Percentiles rank a stretch among this genome's conserved stretches.
phyloP scores from a whole-genome alignment of 192 early-diverging fungal genomes.

The Jimgerdemannia flammicorona region DNA sequence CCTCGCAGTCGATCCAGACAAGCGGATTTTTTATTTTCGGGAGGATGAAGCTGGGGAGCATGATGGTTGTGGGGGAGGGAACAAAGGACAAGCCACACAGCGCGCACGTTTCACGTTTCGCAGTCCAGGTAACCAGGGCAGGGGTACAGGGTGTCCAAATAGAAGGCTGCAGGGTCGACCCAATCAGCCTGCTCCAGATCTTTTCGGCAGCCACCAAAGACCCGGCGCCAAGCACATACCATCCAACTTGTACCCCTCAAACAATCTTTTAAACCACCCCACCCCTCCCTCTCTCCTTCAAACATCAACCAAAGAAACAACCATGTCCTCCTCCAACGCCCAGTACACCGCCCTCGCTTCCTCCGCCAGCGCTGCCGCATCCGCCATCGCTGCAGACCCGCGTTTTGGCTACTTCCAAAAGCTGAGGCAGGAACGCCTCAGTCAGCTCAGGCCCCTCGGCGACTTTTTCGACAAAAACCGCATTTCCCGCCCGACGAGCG shows the following conservation, averaged over 20 bases:
- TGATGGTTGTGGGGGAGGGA: too few relatives aligned
- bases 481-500: slow-evolving; percentile 39
- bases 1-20: slow-evolving; percentile 85
- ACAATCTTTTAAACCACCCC: neutral
- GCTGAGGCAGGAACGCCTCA: slow-evolving; percentile 46
- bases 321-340: neutral
- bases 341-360: neutral
- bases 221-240: too few relatives aligned
- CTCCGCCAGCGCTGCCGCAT: neutral
- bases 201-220: too few relatives aligned
- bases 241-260: too few relatives aligned
- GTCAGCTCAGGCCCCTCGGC: slow-evolving; percentile 38
- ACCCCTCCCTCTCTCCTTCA: neutral
- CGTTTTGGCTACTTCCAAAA: slow-evolving; percentile 43
- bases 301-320: neutral
- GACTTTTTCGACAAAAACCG: slow-evolving; percentile 60
- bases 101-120: neutral
- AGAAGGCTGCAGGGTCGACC: too few relatives aligned
- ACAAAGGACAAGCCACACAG: neutral
- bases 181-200: too few relatives aligned
- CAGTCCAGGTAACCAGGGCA: too few relatives aligned
- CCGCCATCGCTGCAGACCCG: slow-evolving; percentile 10
- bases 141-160: too few relatives aligned
- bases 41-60: neutral
- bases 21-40: slow-evolving; percentile 49